Evolutionary conservation across 371 early-diverging fungal genomes (phyloP).

Genomic region (Mucor ambiguus): DNA sequence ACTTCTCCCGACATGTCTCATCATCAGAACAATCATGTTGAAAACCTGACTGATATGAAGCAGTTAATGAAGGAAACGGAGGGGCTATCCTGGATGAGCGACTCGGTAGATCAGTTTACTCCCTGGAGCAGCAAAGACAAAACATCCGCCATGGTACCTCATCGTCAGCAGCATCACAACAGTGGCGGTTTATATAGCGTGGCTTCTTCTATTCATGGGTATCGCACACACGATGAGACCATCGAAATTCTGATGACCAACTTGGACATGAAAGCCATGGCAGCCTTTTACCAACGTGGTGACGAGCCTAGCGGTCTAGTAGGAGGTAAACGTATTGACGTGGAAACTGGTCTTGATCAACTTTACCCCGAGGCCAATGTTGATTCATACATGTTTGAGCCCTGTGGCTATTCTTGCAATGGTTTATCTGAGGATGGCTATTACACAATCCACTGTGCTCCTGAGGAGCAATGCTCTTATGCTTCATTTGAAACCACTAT

Average conservation of each 20-base stretch:
- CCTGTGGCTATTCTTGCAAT: conserved; percentile 95
- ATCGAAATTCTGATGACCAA: conserved; percentile 96
- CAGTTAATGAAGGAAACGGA: conserved; percentile 33
- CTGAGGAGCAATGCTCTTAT: conserved; percentile 94
- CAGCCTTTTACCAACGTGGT: conserved; percentile 61
- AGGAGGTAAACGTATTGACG: conserved; percentile 69
- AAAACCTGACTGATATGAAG: conserved; percentile 22
- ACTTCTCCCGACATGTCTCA: conserved; percentile 56
- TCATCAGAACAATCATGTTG: conserved; percentile 15
- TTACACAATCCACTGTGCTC: conserved; percentile 95
- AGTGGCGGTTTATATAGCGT: conserved; percentile 4
- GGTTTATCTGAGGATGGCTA: conserved; percentile 81
- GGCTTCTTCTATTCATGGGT: conserved; percentile 22
- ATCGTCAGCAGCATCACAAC: not conserved
- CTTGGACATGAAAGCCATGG: conserved; percentile 77
- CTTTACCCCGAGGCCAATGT: conserved; percentile 78
- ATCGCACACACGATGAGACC: conserved; percentile 76
- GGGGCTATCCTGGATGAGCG: conserved; percentile 25
- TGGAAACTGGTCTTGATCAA: conserved; percentile 75
- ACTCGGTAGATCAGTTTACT: not conserved
- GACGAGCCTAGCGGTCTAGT: conserved; percentile 55
- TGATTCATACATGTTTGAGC: conserved; percentile 90
- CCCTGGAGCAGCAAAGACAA: conserved; percentile 12
- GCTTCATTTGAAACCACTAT: conserved; percentile 97
- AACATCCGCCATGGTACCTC: not conserved